These are phyloP conservation scores for Talaromyces proteolyticus DNA, from an alignment of 495 filamentous ascomycete species.

Conservation along the genomic window DNA sequence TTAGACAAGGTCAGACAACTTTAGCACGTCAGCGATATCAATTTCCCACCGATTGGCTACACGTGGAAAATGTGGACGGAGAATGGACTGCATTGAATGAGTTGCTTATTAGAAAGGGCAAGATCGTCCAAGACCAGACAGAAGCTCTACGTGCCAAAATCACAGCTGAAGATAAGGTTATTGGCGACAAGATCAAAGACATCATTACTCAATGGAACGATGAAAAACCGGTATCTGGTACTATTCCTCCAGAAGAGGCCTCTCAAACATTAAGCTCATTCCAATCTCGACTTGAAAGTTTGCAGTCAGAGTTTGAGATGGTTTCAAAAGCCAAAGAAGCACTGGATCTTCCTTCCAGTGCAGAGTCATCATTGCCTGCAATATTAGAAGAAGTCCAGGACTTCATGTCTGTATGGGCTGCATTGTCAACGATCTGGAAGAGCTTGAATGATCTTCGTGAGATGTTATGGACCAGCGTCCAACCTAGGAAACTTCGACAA, in stretches of 20 bases:
- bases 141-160: slow-evolving; percentile 97
- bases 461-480: slow-evolving; percentile 84
- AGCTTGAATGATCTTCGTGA: slow-evolving; percentile 91
- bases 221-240: slow-evolving; percentile 93
- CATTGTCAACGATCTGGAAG: slow-evolving; percentile 92
- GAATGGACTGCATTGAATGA: slow-evolving; percentile 92
- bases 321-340: slow-evolving; percentile 95
- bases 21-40: slow-evolving; percentile 86
- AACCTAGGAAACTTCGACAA: slow-evolving; percentile 83
- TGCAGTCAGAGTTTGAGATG: slow-evolving; percentile 86
- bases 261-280: slow-evolving; percentile 74
- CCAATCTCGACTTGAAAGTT: slow-evolving; percentile 69
- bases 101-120: slow-evolving; percentile 79
- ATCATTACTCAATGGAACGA: slow-evolving; percentile 83
- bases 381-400: slow-evolving; percentile 96
- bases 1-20: slow-evolving; percentile 89
- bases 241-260: slow-evolving; percentile 80
- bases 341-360: slow-evolving; percentile 74
- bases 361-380: slow-evolving; percentile 68
- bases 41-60: slow-evolving; percentile 88
- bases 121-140: slow-evolving; percentile 91
- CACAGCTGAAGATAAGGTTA: slow-evolving; percentile 83
- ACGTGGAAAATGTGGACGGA: slow-evolving; percentile 87
- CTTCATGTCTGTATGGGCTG: slow-evolving; percentile 97
- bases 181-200: slow-evolving; percentile 78